Conservation (phyloP, 164 flowering plant genomes). For the Vitis rotundifolia region DNA sequence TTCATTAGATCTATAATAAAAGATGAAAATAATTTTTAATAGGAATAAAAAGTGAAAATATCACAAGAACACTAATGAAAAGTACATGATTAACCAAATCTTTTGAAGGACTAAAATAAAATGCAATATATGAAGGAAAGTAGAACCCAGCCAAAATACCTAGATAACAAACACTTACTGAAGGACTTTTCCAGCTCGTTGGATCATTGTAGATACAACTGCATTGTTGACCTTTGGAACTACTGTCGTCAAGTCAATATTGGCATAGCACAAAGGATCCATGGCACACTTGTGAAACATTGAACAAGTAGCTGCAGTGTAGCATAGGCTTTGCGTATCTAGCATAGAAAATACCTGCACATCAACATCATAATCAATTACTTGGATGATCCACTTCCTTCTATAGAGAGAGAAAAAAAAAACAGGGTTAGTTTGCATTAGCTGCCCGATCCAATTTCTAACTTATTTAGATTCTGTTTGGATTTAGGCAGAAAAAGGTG, state of each 20-base stretch:
- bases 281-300: slow-evolving; percentile 84
- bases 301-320: slow-evolving; percentile 77
- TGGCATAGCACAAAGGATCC: slow-evolving; percentile 77
- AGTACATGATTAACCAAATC: too few relatives aligned
- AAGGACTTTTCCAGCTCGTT: slow-evolving; percentile 76
- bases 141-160: not conserved
- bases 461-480: not conserved
- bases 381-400: not conserved
- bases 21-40: too few relatives aligned
- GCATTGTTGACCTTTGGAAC: slow-evolving; percentile 79
- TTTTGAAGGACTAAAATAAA: not conserved
- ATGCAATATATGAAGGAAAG: not conserved
- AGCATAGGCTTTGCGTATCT: slow-evolving; percentile 79
- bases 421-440: not conserved
- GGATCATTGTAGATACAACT: slow-evolving; percentile 79
- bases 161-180: slow-evolving; percentile 45
- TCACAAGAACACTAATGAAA: too few relatives aligned
- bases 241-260: slow-evolving; percentile 71
- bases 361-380: slow-evolving; percentile 7
- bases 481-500: too few relatives aligned
- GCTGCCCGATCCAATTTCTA: not conserved
- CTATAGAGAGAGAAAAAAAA: not conserved
- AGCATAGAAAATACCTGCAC: slow-evolving; percentile 86
- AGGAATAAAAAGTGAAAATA: too few relatives aligned
- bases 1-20: too few relatives aligned